A percentile compares a stretch with the other conserved stretches of the same genome.
phyloP scores from a whole-genome alignment of 2,329 filamentous ascomycete genomes.

The Phialophora macrospora region DNA sequence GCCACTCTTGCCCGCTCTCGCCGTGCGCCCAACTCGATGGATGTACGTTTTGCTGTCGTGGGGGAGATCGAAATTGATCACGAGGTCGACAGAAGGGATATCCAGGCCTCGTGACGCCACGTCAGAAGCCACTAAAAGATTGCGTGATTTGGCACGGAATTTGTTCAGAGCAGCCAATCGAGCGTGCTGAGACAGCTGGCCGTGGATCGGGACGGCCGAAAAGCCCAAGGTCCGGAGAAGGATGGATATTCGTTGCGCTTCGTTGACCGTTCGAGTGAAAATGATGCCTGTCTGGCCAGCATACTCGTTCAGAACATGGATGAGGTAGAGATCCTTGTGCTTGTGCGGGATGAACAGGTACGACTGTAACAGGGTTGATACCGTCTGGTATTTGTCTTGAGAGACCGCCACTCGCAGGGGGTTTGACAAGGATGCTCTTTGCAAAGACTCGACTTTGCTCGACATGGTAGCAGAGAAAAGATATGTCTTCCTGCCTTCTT shows the following conservation, averaged over 20 bases:
- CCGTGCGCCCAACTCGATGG: constrained; percentile 84
- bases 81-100: constrained; percentile 83
- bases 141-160: constrained; percentile 77
- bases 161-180: constrained; percentile 88
- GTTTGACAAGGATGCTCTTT: constrained; percentile 84
- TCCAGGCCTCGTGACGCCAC: constrained; percentile 89
- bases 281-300: constrained; percentile 85
- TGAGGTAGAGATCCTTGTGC: constrained; percentile 87
- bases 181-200: constrained; percentile 84
- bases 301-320: constrained; percentile 84
- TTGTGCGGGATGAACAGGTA: constrained; percentile 85
- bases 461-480: constrained; percentile 95
- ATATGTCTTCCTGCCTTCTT: constrained; percentile 74
- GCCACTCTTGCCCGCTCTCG: constrained; percentile 81
- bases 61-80: constrained; percentile 83
- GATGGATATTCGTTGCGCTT: constrained; percentile 83
- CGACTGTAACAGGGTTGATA: constrained; percentile 82
- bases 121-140: constrained; percentile 90
- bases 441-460: constrained; percentile 88
- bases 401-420: constrained; percentile 83
- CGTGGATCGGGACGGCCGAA: constrained; percentile 88
- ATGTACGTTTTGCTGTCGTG: constrained; percentile 89
- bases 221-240: constrained; percentile 84
- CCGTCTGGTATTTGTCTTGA: constrained; percentile 85
- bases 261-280: constrained; percentile 89